Percentiles rank a stretch among this genome's conserved stretches.
phyloP scores from a whole-genome alignment of 1,139 yeast genomes.

The Suhomyces chickasaworum region DNA sequence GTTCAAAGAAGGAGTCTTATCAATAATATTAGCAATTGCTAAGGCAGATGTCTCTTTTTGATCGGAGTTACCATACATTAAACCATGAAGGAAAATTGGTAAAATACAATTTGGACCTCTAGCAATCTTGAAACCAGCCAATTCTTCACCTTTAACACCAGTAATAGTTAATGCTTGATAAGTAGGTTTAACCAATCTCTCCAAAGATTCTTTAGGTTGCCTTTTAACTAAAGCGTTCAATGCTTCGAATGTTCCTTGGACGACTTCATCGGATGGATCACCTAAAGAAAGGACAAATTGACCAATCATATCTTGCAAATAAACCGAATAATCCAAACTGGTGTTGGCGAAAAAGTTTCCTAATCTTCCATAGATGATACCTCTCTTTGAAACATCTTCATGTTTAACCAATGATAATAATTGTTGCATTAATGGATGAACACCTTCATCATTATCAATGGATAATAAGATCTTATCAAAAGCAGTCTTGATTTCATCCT shows the following conservation, averaged over 20 bases:
- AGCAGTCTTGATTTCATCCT: constrained; percentile 50
- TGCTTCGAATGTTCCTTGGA: constrained; percentile 68
- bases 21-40: constrained; percentile 86
- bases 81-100: constrained; percentile 92
- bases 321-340: constrained; percentile 68
- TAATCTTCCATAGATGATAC: constrained; percentile 67
- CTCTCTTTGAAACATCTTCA: constrained; percentile 70
- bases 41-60: constrained; percentile 85
- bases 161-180: constrained; percentile 69
- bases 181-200: constrained; percentile 75
- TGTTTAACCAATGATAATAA: constrained; percentile 73
- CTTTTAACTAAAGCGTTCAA: constrained; percentile 66
- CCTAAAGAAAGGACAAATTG: constrained; percentile 74
- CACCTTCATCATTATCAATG: constrained; percentile 77
- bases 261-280: constrained; percentile 65
- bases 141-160: constrained; percentile 63
- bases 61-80: constrained; percentile 87
- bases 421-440: constrained; percentile 83
- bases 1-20: constrained; percentile 78
- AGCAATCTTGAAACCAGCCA: constrained; percentile 77
- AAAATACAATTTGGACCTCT: constrained; percentile 86
- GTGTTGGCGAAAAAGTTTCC: constrained; percentile 71
- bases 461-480: constrained; percentile 71
- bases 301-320: constrained; percentile 73
- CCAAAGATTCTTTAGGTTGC: constrained; percentile 75